phyloP scores from a whole-genome alignment of 768 basidiomycete species.

The Tylopilus sp. region DNA sequence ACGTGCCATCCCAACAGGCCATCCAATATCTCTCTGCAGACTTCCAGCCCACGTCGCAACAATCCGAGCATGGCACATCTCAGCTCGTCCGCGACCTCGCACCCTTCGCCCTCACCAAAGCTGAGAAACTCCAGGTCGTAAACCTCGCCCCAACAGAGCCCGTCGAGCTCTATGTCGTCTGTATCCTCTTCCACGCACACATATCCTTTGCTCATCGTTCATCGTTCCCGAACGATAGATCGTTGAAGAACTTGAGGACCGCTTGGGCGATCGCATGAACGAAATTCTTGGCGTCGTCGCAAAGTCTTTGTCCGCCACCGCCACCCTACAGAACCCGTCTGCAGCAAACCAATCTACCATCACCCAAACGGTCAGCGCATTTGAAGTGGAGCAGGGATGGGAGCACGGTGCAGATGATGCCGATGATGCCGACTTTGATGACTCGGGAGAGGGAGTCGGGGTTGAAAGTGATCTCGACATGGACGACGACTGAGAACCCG shows the following conservation, averaged over 20 bases:
- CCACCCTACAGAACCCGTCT: background rate
- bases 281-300: conserved; percentile 61
- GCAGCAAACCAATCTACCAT: background rate
- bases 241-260: conserved; percentile 86
- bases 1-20: conserved; percentile 52
- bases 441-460: conserved; percentile 61
- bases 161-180: conserved; percentile 86
- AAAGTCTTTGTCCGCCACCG: conserved; percentile 31
- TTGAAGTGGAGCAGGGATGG: conserved; percentile 28
- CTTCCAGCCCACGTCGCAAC: conserved; percentile 63
- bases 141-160: conserved; percentile 80
- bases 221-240: conserved; percentile 49
- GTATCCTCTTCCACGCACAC: conserved; percentile 28
- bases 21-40: conserved; percentile 80
- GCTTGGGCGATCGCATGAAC: conserved; percentile 67
- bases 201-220: background rate
- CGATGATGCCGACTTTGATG: conserved; percentile 60
- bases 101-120: conserved; percentile 75
- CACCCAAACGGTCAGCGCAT: conserved; percentile 9
- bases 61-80: conserved; percentile 62
- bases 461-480: conserved; percentile 71
- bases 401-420: conserved; percentile 44
- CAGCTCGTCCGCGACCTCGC: conserved; percentile 65
- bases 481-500: conserved; percentile 45
- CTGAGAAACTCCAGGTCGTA: conserved; percentile 90